Conservation (phyloP, 2,329 filamentous ascomycete species). For the Aspergillus arachidicola region DNA sequence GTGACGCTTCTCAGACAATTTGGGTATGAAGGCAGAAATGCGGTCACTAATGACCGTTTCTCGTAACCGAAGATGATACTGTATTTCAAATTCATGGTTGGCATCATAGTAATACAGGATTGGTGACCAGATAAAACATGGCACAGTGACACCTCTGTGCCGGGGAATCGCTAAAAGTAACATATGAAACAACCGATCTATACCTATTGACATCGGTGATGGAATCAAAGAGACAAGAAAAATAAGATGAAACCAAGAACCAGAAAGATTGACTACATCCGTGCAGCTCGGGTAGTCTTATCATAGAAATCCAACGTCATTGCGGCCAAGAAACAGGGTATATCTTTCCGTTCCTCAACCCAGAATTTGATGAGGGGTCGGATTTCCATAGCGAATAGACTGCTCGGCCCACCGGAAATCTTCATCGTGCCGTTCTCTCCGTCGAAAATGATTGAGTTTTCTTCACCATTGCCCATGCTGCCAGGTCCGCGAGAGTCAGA, state of each 20-base stretch:
- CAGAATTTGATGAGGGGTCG: slow-evolving; percentile 88
- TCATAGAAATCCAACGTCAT: slow-evolving; percentile 94
- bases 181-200: not conserved
- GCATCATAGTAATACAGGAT: not conserved
- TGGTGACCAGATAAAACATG: slow-evolving; percentile 17
- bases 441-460: slow-evolving; percentile 75
- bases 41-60: not conserved
- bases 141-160: slow-evolving; percentile 25
- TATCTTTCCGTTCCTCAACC: slow-evolving; percentile 91
- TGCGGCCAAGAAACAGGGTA: slow-evolving; percentile 89
- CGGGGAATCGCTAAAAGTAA: slow-evolving; percentile 29
- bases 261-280: slow-evolving; percentile 28
- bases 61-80: not conserved
- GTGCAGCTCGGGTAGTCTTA: slow-evolving; percentile 47
- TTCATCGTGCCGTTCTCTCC: slow-evolving; percentile 98
- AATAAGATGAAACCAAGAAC: slow-evolving; percentile 2
- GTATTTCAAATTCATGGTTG: not conserved
- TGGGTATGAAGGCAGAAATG: not conserved
- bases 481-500: slow-evolving; percentile 57
- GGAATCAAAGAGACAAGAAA: slow-evolving; percentile 11
- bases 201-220: not conserved
- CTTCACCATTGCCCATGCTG: slow-evolving; percentile 50
- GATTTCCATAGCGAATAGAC: slow-evolving; percentile 83
- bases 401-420: slow-evolving; percentile 85
- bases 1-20: not conserved